Evolutionary conservation across 2,329 filamentous ascomycete genomes (phyloP), one percentile per base, ranked within the genome.

Genomic region (Xylariomycetidae sp.): DNA sequence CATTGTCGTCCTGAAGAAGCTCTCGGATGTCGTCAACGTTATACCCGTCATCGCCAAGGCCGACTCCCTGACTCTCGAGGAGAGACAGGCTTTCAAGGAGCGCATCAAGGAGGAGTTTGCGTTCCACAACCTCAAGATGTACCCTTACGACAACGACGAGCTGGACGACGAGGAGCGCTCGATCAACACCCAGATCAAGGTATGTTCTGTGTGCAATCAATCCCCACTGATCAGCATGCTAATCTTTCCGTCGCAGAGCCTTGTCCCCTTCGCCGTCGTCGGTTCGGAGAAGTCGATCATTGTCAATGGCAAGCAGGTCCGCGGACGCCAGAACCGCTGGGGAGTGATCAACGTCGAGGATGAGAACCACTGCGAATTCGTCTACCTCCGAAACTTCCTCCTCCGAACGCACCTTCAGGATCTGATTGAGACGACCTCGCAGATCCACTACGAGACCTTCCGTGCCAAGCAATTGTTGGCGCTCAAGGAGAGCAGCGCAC

Each of bases 111-210:
- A 96, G 74, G 92, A 98, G 65, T 98, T 98, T 63, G 73, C 85
- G 38, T 98, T 98, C 83, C 92, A 98, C 79, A 96, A 96, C 75
- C 79, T 98, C 58, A 90, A 95, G 76, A 98, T 98, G 92, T 98
- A 94, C 74, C 92, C 92, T 40, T 98, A 98, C 64, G 92, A 98
- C 65, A 96, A 95, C 60, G 92, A 98, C 55, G 92, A 98, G 74
- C 83, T 96, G 52, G 92, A 98, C 58, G 85, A 92, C 46, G 92
- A 98, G 72, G 92, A 98, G 72, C 83, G 87, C 53, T 81, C 82
- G 42, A 73, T 94, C 67, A 96, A 96, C 70, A 80, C 79, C 39
- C 85, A 94, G 60, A 98, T 98, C 70, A 96, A 96, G 85, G 89
- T 93, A 67, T 41, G 67, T 24, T 3, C 10, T 13, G 13, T 17